phyloP scores from a whole-genome alignment of 2,329 filamentous ascomycete genomes.

The Epichloe festucae region DNA sequence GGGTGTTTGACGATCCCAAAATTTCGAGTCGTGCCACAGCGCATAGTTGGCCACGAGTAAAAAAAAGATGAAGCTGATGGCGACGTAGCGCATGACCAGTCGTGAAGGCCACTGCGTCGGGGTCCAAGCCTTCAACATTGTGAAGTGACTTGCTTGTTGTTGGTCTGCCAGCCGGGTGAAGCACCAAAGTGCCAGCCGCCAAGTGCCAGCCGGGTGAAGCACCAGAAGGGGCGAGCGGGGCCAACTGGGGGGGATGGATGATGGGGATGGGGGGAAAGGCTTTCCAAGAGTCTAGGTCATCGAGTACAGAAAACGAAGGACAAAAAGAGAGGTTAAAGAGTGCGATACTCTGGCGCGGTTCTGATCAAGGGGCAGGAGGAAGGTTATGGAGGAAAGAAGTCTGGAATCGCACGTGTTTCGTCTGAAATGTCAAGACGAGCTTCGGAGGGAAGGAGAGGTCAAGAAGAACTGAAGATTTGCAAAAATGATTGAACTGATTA shows the following conservation, averaged over 20 bases:
- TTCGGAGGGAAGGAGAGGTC: not conserved
- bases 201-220: not conserved
- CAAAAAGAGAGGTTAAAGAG: not conserved
- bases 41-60: conserved; percentile 17
- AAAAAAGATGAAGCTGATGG: conserved; percentile 12
- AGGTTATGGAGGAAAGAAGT: not conserved
- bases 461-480: not conserved
- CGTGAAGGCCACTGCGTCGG: conserved; percentile 14
- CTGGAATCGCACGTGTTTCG: not conserved
- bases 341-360: not conserved
- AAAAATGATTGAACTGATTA: not conserved
- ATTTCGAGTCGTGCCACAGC: conserved; percentile 17
- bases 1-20: conserved; percentile 12
- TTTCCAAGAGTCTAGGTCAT: not conserved
- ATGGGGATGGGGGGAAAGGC: not conserved
- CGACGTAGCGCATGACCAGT: conserved; percentile 17
- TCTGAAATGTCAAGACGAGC: not conserved
- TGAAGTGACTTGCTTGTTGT: not conserved
- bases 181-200: too few relatives aligned
- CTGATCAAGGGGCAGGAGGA: not conserved
- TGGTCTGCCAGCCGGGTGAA: not conserved
- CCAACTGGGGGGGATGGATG: not conserved
- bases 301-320: not conserved
- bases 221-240: not conserved
- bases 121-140: conserved; percentile 5